Evolutionary conservation across 805 yeast genomes (phyloP), one percentile per base, ranked within the genome.

Genomic region (Schwanniomyces polymorphus): DNA sequence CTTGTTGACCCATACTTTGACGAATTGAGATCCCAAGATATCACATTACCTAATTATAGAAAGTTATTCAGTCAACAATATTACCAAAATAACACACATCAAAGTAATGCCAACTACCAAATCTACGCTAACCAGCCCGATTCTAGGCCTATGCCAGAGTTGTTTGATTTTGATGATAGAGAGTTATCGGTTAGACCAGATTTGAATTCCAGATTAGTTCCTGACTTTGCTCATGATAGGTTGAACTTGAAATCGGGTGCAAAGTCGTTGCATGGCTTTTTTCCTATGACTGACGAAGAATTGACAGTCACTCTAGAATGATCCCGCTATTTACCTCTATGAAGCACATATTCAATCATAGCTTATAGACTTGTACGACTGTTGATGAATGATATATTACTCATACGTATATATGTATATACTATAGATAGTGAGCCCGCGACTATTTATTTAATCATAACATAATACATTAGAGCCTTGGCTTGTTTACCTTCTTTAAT

Each of bases 1-100:
- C 63, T 83, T 59, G 63, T 73, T 29, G 76, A 79, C 56, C 73
- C 68, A 8, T 82, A 80, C 66, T 83, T 84, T 61, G 78, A 80
- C 54, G 82, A 79, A 52, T 74, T 81, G 54, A 71, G 78, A 57
- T 59, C 58, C 27, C 63, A 59, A 35, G 45, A 49, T 33, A 69
- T 75, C 7, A 66, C 66, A 55, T 63, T 73, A 52, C 76, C 78
- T 42, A 72, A 72, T 60, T 71, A 72, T 61, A 61, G 78, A 50
- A 70, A 72, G 60, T 59, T 70, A 50, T 73, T 63, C 58, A 63
- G 64, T 48, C 74, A 69, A 52, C 74, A 72, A 48, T 63, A 61
- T 41, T 60, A 62, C 53, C 58, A 58, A 35, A 58, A 56, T 52
- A 57, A 58, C 42, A 47, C 46, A 38, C 57, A 59, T 61, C 67